phyloP scores from a whole-genome alignment of 2,329 filamentous ascomycete genomes.

The Pyrenophora tritici-repentis region DNA sequence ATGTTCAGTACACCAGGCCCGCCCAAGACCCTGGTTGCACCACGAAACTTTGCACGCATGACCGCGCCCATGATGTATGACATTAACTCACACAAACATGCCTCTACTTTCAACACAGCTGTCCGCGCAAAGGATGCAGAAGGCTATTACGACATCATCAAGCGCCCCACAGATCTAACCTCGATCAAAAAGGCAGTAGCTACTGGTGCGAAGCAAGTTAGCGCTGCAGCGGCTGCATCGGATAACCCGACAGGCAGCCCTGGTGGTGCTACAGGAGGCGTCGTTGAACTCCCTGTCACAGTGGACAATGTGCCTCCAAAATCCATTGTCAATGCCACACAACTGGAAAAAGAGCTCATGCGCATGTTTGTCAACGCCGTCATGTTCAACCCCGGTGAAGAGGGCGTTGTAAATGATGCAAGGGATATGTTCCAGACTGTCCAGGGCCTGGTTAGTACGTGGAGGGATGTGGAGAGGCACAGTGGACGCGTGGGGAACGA shows the following conservation, averaged over 20 bases:
- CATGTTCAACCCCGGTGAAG: conserved; percentile 96
- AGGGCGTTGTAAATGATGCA: conserved; percentile 85
- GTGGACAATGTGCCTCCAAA: conserved; percentile 82
- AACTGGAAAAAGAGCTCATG: conserved; percentile 89
- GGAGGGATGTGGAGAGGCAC: conserved; percentile 70
- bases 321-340: conserved; percentile 89
- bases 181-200: conserved; percentile 56
- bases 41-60: conserved; percentile 56
- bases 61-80: conserved; percentile 57
- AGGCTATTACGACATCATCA: conserved; percentile 59
- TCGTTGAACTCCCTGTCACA: conserved; percentile 63
- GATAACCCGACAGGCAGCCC: conserved; percentile 64
- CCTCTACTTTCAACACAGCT: conserved; percentile 55
- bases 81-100: conserved; percentile 58
- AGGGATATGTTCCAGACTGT: conserved; percentile 89
- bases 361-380: conserved; percentile 98
- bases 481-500: conserved; percentile 35
- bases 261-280: conserved; percentile 55
- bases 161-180: conserved; percentile 58
- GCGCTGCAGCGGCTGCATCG: conserved; percentile 50
- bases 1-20: conserved; percentile 33
- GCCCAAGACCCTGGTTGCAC: conserved; percentile 48
- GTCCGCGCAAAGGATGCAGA: conserved; percentile 57
- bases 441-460: conserved; percentile 74
- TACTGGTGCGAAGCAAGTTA: conserved; percentile 63